Conservation (phyloP, 495 filamentous ascomycete species). For the Penicillium nucicola region DNA sequence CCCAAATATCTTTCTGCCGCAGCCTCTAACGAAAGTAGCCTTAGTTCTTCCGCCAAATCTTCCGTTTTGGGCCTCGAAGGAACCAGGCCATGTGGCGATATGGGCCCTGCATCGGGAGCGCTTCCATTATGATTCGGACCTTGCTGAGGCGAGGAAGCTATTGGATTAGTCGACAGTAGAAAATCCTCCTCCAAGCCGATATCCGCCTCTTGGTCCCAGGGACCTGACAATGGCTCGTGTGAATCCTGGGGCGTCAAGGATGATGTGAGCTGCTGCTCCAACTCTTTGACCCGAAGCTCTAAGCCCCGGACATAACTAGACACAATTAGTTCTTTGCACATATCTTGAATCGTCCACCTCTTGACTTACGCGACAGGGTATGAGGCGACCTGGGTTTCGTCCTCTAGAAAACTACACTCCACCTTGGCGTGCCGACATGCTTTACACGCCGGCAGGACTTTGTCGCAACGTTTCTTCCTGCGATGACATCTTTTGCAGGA, state of each 20-base stretch:
- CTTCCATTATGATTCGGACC: neutral
- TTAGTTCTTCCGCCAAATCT: constrained; percentile 29
- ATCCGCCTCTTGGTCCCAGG: constrained; percentile 5
- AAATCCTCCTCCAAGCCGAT: neutral
- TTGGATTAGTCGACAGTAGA: neutral
- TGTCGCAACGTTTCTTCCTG: constrained; percentile 39
- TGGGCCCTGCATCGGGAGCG: neutral
- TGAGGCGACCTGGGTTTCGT: constrained; percentile 31
- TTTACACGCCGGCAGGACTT: constrained; percentile 29
- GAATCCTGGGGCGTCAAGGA: constrained; percentile 10
- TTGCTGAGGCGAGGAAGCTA: constrained; percentile 1
- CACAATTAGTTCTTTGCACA: no score
- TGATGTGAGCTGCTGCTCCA: constrained; percentile 23
- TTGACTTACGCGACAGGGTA: constrained; percentile 38
- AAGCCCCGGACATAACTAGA: no score
- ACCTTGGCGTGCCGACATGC: constrained; percentile 31
- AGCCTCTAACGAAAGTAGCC: constrained; percentile 33
- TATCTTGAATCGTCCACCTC: no score
- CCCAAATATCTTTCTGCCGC: constrained; percentile 39
- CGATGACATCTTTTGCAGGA: constrained; percentile 38
- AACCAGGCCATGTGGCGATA: neutral
- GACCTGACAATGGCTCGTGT: constrained; percentile 5
- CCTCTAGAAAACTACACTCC: constrained; percentile 34
- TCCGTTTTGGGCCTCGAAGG: constrained; percentile 7
- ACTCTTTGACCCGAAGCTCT: constrained; percentile 19